phyloP scores from a whole-genome alignment of 73 alveolate genomes.

The Paramecium bursaria region DNA sequence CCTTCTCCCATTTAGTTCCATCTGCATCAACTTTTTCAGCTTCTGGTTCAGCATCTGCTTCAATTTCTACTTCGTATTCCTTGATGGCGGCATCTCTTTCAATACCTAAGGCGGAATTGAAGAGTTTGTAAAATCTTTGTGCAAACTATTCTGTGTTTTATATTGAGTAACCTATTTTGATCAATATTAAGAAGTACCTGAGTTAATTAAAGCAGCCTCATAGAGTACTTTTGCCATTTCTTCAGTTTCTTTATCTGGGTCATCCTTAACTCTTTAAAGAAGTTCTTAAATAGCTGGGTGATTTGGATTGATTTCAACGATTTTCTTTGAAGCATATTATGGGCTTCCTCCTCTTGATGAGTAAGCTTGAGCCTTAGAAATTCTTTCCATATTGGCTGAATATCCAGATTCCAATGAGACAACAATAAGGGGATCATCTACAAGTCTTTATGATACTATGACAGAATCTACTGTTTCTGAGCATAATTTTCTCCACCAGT shows the following conservation, averaged over 20 bases:
- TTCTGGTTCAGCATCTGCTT: slow-evolving; percentile 74
- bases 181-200: slow-evolving; percentile 74
- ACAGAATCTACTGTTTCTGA: slow-evolving; percentile 90
- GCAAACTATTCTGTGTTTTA: slow-evolving; percentile 80
- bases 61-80: slow-evolving; percentile 82
- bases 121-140: slow-evolving; percentile 73
- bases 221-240: slow-evolving; percentile 79
- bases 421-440: slow-evolving; percentile 90
- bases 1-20: slow-evolving; percentile 63
- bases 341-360: slow-evolving; percentile 82
- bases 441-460: slow-evolving; percentile 87
- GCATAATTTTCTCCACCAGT: slow-evolving; percentile 93
- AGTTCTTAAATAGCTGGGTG: slow-evolving; percentile 95
- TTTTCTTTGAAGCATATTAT: slow-evolving; percentile 92
- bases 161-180: slow-evolving; percentile 64
- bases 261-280: slow-evolving; percentile 76
- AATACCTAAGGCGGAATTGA: slow-evolving; percentile 80
- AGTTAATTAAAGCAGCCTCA: slow-evolving; percentile 84
- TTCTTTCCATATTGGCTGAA: slow-evolving; percentile 97
- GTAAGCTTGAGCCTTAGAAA: slow-evolving; percentile 97
- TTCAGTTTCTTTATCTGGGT: slow-evolving; percentile 77
- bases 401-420: slow-evolving; percentile 95
- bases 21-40: slow-evolving; percentile 35
- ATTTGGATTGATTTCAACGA: slow-evolving; percentile 96
- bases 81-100: slow-evolving; percentile 77